A percentile compares a stretch with the other conserved stretches of the same genome.
These are phyloP conservation scores for Skeletonema marinoi DNA, from an alignment of 108 stramenopile species.

Conservation along the genomic window DNA sequence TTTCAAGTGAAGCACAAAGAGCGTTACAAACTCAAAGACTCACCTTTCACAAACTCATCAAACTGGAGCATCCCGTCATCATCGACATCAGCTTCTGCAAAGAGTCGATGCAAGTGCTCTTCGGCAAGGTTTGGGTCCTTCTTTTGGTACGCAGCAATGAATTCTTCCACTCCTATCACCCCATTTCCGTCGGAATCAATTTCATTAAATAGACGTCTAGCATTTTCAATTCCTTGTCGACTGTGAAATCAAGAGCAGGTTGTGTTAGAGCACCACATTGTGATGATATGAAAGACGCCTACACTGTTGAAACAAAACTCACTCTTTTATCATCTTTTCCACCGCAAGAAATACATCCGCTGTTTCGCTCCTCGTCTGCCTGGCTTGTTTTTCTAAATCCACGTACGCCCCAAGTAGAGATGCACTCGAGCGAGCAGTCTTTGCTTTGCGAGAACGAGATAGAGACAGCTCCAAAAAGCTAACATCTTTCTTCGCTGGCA, in stretches of 20 bases:
- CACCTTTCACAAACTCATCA: constrained; percentile 47
- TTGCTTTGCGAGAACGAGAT: constrained; percentile 45
- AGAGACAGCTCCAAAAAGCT: constrained; percentile 48
- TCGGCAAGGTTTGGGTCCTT: constrained; percentile 23
- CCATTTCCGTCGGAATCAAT: constrained; percentile 42
- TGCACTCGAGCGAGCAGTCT: constrained; percentile 32
- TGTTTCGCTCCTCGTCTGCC: constrained; percentile 26
- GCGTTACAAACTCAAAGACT: neutral
- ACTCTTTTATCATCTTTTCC: constrained; percentile 36
- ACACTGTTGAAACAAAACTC: neutral
- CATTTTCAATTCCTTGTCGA: constrained; percentile 45
- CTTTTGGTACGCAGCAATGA: constrained; percentile 49
- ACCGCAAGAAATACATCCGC: constrained; percentile 21
- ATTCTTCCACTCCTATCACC: constrained; percentile 31
- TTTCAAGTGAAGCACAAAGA: neutral
- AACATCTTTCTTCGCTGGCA: constrained; percentile 20
- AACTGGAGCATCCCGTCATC: constrained; percentile 44
- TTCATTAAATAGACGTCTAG: constrained; percentile 40
- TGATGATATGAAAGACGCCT: neutral
- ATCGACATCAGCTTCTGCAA: constrained; percentile 50
- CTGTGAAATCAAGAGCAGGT: neutral
- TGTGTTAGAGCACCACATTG: neutral
- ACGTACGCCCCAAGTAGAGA: constrained; percentile 66
- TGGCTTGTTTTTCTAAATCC: constrained; percentile 58
- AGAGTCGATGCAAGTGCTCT: constrained; percentile 32